Percentiles rank a stretch among this genome's conserved stretches.
phyloP scores from a whole-genome alignment of 768 basidiomycete species.

The Mycena capillaripes region DNA sequence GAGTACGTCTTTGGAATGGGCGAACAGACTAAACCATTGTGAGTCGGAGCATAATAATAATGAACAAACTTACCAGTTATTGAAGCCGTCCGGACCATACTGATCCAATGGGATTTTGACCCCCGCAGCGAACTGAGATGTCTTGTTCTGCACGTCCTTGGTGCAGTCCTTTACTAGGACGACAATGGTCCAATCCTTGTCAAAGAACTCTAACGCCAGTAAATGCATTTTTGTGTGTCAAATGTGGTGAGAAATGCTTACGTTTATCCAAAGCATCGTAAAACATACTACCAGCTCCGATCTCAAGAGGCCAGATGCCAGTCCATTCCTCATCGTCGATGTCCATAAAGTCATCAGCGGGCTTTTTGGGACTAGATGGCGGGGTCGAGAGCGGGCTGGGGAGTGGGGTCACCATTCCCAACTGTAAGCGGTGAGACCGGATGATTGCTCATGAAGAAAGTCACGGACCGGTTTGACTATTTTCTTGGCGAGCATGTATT shows the following conservation, averaged over 20 bases:
- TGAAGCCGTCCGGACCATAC: too few relatives aligned
- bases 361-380: background rate
- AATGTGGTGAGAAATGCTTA: background rate
- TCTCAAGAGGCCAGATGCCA: background rate
- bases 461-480: background rate
- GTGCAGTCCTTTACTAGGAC: background rate
- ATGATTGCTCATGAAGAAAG: background rate
- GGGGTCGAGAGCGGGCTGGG: background rate
- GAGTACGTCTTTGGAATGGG: too few relatives aligned
- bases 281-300: background rate
- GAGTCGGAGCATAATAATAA: too few relatives aligned
- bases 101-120: background rate
- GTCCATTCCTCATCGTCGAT: background rate
- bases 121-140: background rate
- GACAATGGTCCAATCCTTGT: background rate
- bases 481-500: background rate
- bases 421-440: too few relatives aligned
- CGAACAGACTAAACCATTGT: background rate
- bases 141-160: background rate
- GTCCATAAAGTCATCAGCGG: background rate
- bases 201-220: too few relatives aligned
- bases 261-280: background rate
- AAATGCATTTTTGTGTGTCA: background rate
- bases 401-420: background rate
- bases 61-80: too few relatives aligned